Evolutionary conservation across 2,329 filamentous ascomycete genomes (phyloP).

Genomic region (Aureobasidium sp.): DNA sequence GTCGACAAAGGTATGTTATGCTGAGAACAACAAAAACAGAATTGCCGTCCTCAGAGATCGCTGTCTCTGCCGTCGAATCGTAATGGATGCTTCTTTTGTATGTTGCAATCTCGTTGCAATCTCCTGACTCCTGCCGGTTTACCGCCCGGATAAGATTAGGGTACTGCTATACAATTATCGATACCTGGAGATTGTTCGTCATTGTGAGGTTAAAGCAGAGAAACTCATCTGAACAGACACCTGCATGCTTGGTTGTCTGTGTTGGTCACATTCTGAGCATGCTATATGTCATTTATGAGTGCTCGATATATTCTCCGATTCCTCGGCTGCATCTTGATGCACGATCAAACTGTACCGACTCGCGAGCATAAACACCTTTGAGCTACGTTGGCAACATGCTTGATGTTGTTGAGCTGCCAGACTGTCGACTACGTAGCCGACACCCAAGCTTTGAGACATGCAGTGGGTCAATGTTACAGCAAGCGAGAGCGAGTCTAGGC

Average conservation of each 20-base stretch:
- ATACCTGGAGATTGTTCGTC: too few species aligned
- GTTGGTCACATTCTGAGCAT: neutral
- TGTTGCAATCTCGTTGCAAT: slow-evolving; percentile 5
- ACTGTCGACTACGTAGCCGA: neutral
- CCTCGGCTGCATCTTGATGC: too few species aligned
- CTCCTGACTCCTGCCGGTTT: neutral
- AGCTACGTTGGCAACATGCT: neutral
- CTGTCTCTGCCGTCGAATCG: neutral
- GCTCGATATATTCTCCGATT: too few species aligned
- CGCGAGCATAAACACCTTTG: neutral
- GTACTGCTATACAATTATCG: neutral
- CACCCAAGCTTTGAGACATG: neutral
- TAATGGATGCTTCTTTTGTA: neutral
- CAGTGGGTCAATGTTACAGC: neutral
- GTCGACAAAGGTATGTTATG: neutral
- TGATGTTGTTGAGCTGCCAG: too few species aligned
- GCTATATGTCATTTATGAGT: too few species aligned
- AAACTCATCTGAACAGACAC: neutral
- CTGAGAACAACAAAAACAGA: neutral
- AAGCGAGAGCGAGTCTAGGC: neutral
- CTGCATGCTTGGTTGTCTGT: neutral
- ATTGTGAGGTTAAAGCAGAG: too few species aligned
- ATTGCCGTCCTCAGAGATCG: neutral
- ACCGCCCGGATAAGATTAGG: slow-evolving; percentile 1
- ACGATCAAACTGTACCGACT: neutral